Percentiles rank a stretch among this genome's conserved stretches.
phyloP scores from a whole-genome alignment of 2,329 filamentous ascomycete species.

The Escovopsis sp. region DNA sequence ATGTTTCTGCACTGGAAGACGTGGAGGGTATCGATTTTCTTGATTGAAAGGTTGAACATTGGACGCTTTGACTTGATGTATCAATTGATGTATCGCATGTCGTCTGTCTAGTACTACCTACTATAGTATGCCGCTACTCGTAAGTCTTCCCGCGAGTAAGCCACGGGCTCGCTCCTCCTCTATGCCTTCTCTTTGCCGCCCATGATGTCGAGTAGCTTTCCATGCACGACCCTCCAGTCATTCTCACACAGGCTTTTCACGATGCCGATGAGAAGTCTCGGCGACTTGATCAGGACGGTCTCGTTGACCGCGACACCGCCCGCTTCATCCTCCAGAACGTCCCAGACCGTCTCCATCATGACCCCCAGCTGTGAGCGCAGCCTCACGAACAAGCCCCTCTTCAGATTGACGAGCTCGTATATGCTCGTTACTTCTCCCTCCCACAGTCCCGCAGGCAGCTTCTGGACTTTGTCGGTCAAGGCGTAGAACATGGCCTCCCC shows the following conservation, averaged over 20 bases:
- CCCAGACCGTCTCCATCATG: constrained; percentile 40
- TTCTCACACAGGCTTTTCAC: constrained; percentile 36
- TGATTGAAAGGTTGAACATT: too few relatives aligned
- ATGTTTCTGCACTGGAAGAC: too few relatives aligned
- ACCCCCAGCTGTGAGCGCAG: constrained; percentile 36
- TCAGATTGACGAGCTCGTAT: constrained; percentile 37
- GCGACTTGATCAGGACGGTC: constrained; percentile 34
- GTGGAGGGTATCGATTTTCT: too few relatives aligned
- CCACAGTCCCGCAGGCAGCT: constrained; percentile 40
- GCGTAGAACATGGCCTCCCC: constrained; percentile 26
- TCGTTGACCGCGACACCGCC: constrained; percentile 30
- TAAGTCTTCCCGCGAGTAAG: too few relatives aligned
- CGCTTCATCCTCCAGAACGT: constrained; percentile 18
- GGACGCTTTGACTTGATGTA: too few relatives aligned
- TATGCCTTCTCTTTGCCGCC: not conserved
- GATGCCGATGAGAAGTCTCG: constrained; percentile 31
- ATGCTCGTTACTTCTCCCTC: constrained; percentile 37
- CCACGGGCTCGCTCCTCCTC: not conserved
- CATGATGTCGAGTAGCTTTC: constrained; percentile 10
- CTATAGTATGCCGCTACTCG: too few relatives aligned
- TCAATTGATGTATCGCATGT: too few relatives aligned
- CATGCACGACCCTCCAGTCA: constrained; percentile 36
- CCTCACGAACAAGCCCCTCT: constrained; percentile 35
- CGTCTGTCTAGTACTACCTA: too few relatives aligned
- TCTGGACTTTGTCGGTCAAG: constrained; percentile 35